Conservation (phyloP, 2,329 filamentous ascomycete genomes). For the Blumeria graminis region DNA sequence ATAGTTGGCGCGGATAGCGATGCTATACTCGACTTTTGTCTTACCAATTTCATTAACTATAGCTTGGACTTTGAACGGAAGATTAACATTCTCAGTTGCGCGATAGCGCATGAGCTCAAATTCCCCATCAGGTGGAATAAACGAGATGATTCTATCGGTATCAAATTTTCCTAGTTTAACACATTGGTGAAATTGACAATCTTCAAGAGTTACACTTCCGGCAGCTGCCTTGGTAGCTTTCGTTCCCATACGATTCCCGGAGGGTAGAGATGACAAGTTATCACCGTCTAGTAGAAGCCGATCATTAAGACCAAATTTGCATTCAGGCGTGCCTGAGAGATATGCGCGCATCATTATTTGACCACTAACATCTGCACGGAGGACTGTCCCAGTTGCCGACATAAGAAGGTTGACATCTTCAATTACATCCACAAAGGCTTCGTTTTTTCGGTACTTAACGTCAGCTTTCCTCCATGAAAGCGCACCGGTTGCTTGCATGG, state of each 20-base stretch:
- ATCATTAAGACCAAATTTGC: slow-evolving; percentile 97
- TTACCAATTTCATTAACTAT: slow-evolving; percentile 96
- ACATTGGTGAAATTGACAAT: slow-evolving; percentile 97
- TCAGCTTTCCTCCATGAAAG: slow-evolving; percentile 92
- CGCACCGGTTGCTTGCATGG: slow-evolving; percentile 95
- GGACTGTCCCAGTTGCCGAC: slow-evolving; percentile 88
- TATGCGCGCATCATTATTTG: slow-evolving; percentile 99
- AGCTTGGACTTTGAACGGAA: slow-evolving; percentile 95
- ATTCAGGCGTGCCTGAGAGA: slow-evolving; percentile 85
- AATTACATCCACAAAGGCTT: slow-evolving; percentile 97
- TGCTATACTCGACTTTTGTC: slow-evolving; percentile 95
- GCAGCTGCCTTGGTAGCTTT: slow-evolving; percentile 91
- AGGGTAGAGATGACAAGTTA: slow-evolving; percentile 37
- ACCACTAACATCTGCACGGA: slow-evolving; percentile 86
- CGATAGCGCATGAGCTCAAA: slow-evolving; percentile 98
- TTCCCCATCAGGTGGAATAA: slow-evolving; percentile 88
- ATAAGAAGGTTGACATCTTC: slow-evolving; percentile 97
- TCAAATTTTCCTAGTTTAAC: slow-evolving; percentile 96
- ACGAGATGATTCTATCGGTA: slow-evolving; percentile 86
- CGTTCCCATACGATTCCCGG: slow-evolving; percentile 53
- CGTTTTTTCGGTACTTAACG: slow-evolving; percentile 98
- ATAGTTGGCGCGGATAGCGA: slow-evolving; percentile 92
- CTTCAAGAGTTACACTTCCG: slow-evolving; percentile 83
- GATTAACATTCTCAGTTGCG: slow-evolving; percentile 91
- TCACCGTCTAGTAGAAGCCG: slow-evolving; percentile 70